Evolutionary conservation across 345 rosid genomes (phyloP).

Genomic region (Eucalyptus curtisii): DNA sequence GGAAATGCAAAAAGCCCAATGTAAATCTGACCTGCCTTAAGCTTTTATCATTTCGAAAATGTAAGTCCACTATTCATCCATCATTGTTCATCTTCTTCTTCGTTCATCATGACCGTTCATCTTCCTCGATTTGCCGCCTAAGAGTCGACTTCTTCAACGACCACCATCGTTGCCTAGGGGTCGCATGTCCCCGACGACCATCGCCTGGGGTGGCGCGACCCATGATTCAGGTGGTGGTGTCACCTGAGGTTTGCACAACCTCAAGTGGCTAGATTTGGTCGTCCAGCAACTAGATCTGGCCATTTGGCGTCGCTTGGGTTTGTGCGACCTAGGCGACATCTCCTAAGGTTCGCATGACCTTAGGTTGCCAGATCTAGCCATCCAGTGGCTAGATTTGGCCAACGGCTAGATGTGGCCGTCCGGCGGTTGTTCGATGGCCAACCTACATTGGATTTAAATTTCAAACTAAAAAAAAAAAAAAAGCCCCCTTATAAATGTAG

Average conservation of each 20-base stretch:
- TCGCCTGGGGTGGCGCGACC: accelerated
- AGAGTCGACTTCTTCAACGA: accelerated
- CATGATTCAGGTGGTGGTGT: too few relatives aligned
- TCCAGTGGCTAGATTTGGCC: accelerated
- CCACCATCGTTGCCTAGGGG: accelerated
- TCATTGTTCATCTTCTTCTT: accelerated
- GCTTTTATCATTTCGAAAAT: too few relatives aligned
- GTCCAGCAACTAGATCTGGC: accelerated
- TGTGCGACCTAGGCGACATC: too few relatives aligned
- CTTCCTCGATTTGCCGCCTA: accelerated
- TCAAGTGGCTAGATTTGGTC: too few relatives aligned
- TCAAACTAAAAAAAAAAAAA: accelerated
- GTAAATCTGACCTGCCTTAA: accelerated
- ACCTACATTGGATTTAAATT: too few relatives aligned
- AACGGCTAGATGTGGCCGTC: accelerated
- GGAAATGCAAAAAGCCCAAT: too few relatives aligned
- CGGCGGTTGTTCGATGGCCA: accelerated
- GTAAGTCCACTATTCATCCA: accelerated
- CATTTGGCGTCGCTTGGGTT: accelerated
- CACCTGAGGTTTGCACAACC: accelerated
- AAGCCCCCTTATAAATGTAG: too few relatives aligned
- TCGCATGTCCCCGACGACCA: accelerated
- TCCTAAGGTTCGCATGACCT: too few relatives aligned
- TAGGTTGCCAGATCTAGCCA: accelerated
- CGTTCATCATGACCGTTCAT: accelerated